Conservation (phyloP, 345 rosid species). For the Rhodamnia rubescens region DNA sequence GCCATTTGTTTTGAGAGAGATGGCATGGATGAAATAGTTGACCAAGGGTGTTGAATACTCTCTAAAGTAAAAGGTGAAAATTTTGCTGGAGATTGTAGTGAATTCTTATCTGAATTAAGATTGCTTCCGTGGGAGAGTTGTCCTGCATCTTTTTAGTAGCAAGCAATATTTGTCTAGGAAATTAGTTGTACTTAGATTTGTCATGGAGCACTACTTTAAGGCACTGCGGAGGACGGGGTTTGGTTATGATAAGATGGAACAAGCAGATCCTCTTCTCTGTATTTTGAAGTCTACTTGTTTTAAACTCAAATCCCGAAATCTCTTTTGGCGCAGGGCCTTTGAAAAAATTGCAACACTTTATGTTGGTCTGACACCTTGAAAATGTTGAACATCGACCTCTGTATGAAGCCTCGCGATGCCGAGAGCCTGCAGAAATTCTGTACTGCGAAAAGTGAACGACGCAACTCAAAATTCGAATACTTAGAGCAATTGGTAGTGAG, state of each 20-base stretch:
- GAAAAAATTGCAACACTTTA: not conserved
- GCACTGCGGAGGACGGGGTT: not conserved
- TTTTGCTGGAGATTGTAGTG: not conserved
- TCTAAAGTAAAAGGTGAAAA: not conserved
- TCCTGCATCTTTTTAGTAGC: not conserved
- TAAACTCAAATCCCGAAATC: no score
- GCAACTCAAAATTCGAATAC: not conserved
- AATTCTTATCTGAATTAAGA: not conserved
- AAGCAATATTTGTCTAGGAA: not conserved
- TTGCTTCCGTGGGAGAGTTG: not conserved
- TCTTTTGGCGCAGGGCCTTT: no score
- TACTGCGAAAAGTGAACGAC: not conserved
- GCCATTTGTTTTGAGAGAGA: not conserved
- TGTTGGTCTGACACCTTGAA: not conserved
- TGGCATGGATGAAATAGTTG: not conserved
- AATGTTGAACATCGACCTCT: not conserved
- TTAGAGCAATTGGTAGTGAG: not conserved
- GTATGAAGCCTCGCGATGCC: not conserved
- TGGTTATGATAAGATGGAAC: no score
- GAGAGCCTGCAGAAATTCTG: not conserved
- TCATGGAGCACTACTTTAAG: not conserved
- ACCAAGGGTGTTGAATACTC: not conserved
- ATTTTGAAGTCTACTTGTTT: not conserved
- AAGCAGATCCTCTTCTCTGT: no score
- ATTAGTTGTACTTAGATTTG: not conserved